phyloP scores from a whole-genome alignment of 208 protist species.

The Naegleria lovaniensis region DNA sequence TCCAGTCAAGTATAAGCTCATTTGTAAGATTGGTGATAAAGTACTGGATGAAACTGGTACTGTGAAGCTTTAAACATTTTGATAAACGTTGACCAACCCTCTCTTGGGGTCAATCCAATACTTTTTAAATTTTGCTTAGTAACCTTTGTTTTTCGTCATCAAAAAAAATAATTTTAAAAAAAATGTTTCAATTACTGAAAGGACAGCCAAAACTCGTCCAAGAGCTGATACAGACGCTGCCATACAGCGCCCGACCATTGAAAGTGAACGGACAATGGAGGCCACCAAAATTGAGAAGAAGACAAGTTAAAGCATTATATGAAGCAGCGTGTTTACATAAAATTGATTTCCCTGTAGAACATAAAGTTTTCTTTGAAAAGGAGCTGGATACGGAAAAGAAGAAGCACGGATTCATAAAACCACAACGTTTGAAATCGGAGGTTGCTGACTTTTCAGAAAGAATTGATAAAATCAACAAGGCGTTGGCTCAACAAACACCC shows the following conservation, averaged over 20 bases:
- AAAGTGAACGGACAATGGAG: background rate
- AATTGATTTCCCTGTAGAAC: background rate
- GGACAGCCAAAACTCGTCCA: background rate
- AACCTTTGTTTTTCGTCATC: no score
- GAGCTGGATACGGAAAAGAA: background rate
- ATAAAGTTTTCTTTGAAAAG: background rate
- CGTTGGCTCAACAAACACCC: background rate
- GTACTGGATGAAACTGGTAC: background rate
- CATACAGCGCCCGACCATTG: background rate
- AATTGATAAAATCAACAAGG: background rate
- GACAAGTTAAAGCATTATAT: background rate
- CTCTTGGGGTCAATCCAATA: no score
- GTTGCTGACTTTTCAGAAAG: background rate
- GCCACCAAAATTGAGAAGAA: background rate
- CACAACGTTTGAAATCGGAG: background rate
- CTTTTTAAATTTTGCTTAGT: no score
- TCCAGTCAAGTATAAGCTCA: background rate
- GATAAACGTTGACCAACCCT: no score
- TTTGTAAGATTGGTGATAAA: background rate
- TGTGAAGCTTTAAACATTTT: background rate
- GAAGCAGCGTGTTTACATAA: background rate
- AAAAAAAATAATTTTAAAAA: no score
- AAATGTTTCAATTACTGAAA: background rate
- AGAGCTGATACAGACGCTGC: background rate
- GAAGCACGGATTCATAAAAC: constrained; percentile 24